Evolutionary conservation across 768 basidiomycete genomes (phyloP), one percentile per base, ranked within the genome.

Genomic region (Ephemerocybe angulata): DNA sequence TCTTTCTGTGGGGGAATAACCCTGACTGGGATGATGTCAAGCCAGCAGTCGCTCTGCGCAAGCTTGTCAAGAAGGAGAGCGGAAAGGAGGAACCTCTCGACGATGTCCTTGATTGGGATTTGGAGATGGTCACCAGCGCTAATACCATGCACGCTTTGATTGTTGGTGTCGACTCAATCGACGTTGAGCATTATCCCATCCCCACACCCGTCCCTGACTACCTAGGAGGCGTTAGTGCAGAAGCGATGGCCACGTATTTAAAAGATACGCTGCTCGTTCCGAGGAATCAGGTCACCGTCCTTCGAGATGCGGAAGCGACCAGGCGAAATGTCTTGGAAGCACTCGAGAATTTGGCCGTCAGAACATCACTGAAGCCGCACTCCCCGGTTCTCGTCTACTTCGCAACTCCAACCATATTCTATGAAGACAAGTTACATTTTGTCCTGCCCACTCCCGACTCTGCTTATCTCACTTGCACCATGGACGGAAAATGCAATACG

Each of bases 211-310:
- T n/a, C n/a, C n/a, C n/a, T n/a, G n/a, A n/a, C n/a, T n/a, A n/a
- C n/a, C n/a, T n/a, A n/a, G n/a, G n/a, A n/a, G n/a, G n/a, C n/a
- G n/a, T n/a, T n/a, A n/a, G n/a, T 21, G 48, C 30, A 8, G n/a
- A 22, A 24, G 3, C 6, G 31, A 31, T 50, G 19, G 48, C 48
- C 10, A 24, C 8, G 17, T 50, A 50, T 21, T 31, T 50, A 7
- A 17, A 50, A 24, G 48, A 50, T 30, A 50, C 48, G 15, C 31
- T 50, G 19, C 48, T 50, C 12, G 48, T 50, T 8, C 48, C 48
- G 15, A 12, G 21, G 3, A 22, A 22, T 21, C 48, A 50, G 29
- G 35, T 50, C 17, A 15, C 15, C 30, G 11, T 19, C 3, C 21
- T 50, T 11, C 4, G 13, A 7, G 21, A 50, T 22, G 31, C 4